Conservation (phyloP, 257 asterid genomes). For the Nicotiana obtusifolia region DNA sequence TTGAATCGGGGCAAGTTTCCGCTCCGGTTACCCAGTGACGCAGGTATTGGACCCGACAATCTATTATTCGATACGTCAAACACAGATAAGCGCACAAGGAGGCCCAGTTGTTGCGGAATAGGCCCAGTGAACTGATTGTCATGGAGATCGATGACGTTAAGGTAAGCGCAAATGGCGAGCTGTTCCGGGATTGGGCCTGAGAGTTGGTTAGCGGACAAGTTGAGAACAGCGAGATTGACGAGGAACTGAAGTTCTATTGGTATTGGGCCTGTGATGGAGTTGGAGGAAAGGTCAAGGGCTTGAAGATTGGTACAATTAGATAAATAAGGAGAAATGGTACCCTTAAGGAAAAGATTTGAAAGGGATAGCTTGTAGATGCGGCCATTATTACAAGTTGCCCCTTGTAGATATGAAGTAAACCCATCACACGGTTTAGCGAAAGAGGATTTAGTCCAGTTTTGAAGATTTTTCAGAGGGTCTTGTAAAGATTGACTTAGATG, state of each 20-base stretch:
- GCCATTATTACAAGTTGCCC: conserved; percentile 96
- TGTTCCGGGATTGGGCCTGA: conserved; percentile 65
- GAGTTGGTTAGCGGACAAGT: conserved; percentile 63
- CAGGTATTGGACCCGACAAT: conserved; percentile 72
- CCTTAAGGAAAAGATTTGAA: conserved; percentile 55
- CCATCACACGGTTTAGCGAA: conserved; percentile 77
- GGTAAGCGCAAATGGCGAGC: conserved; percentile 71
- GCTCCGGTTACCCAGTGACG: conserved; percentile 63
- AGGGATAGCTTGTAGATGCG: conserved; percentile 82
- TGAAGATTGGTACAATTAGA: conserved; percentile 91
- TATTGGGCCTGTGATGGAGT: conserved; percentile 67
- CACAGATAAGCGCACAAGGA: conserved; percentile 55
- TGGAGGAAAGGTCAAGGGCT: conserved; percentile 83
- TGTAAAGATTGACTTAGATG: conserved; percentile 54
- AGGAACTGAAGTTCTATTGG: conserved; percentile 62
- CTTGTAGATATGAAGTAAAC: conserved; percentile 61
- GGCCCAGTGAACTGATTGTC: conserved; percentile 57
- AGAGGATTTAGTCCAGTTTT: conserved; percentile 64
- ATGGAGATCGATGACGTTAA: conserved; percentile 89
- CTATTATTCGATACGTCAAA: conserved; percentile 72
- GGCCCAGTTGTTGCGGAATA: conserved; percentile 79
- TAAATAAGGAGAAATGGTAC: conserved; percentile 79
- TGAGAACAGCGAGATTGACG: conserved; percentile 80
- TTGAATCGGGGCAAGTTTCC: conserved; percentile 71
- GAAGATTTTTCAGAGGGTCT: conserved; percentile 58